These are phyloP conservation scores for Rhynchosporium graminicola DNA, from an alignment of 2,329 filamentous ascomycete genomes.

Conservation along the genomic window DNA sequence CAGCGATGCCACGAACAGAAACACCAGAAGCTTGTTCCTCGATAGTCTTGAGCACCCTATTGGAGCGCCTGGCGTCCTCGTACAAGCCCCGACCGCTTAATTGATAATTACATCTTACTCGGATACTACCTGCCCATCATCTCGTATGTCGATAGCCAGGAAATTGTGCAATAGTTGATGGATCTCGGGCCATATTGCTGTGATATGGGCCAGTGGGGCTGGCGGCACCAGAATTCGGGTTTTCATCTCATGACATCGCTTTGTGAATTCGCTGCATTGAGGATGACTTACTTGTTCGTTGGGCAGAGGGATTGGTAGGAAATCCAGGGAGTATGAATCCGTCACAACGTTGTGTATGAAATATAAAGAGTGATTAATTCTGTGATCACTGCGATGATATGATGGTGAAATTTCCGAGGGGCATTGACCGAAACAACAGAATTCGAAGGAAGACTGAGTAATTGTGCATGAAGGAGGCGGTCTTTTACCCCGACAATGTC, in stretches of 20 bases:
- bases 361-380: not conserved
- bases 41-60: not conserved
- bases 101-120: not conserved
- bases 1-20: no score
- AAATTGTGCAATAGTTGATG: not conserved
- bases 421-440: no score
- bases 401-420: no score
- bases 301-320: not conserved
- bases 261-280: constrained; percentile 11
- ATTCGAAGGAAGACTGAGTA: not conserved
- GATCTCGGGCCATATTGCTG: not conserved
- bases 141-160: not conserved
- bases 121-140: not conserved
- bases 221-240: not conserved
- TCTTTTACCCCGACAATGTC: not conserved
- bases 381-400: no score
- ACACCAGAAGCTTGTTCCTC: not conserved
- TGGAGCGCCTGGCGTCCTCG: not conserved
- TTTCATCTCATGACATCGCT: constrained; percentile 11
- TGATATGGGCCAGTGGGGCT: not conserved
- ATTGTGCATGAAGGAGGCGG: constrained; percentile 5
- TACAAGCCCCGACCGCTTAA: not conserved
- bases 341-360: not conserved
- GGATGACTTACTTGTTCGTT: not conserved
- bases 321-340: not conserved